Evolutionary conservation across 768 basidiomycete genomes (phyloP), one percentile per base, ranked within the genome.

Genomic region (Leccinum aurantiacum): DNA sequence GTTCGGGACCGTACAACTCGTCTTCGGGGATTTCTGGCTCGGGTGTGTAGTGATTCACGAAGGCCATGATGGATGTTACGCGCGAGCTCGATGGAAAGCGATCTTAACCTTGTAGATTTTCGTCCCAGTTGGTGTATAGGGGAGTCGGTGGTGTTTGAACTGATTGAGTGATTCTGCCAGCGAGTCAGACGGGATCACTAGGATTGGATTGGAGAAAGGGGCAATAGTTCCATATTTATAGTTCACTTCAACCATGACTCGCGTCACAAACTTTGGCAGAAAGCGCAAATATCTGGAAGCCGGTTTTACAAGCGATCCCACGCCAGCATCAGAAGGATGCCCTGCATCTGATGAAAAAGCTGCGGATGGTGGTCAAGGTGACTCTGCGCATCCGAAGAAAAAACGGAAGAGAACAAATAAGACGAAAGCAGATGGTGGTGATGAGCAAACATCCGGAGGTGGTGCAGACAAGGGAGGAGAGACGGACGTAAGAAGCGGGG

Each of bases 261-360:
- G 90, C 47, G 76, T 86, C 58, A 90, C 91, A 9, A 86, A 84
- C 65, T 80, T 91, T 71, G 87, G 86, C n/a, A 80, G 82, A 56
- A 93, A 92, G 70, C 77, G 90, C 54, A 87, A 84, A 5, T 84
- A 90, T 67, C 63, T 91, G 14, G 79, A 91, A 61, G 87, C 89
- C 14, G 85, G 83, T 0, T 83, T 88, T 63, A 35, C 61, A 38
- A 57, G 52, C 31, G 61, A 62, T 17, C 29, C 24, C 15, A 10
- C 71, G 14, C 50, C 57, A 19, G 44, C 60, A 22, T 35, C 51
- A 25, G 52, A 33, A 19, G 56, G 60, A 53, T 55, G 44, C 24
- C 47, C 31, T 31, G 29, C 29, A 25, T n/a, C 54, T n/a, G 62
- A 56, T 15, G 50, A 19, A 49, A 54, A 57, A 14, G 38, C 49